Evolutionary conservation across 148 eudicot species (phyloP), one percentile per base, ranked within the genome.

Genomic region (Suaeda aralocaspica): DNA sequence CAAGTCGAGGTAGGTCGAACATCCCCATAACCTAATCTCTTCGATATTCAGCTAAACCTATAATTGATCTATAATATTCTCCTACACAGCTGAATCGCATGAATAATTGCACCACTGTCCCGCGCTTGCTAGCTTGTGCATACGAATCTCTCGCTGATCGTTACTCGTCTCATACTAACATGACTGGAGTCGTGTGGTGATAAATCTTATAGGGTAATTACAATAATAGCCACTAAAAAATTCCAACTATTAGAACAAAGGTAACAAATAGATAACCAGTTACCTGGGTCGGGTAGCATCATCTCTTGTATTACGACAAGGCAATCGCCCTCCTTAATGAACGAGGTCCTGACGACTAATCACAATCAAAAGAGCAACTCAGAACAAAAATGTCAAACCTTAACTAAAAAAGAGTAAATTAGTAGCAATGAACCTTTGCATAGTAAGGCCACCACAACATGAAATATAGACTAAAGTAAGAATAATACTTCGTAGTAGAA

Each of bases 271-370:
- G 69, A n/a, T 12, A 58, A 28, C 16, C 18, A 15, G 25, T 78
- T 67, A 91, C 97, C 90, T 91, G n/a, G 77, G 92, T 85, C 31
- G 84, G 62, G 69, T 91, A 91, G 92, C 81, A 75, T 87, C 81
- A 68, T 91, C 95, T 6, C 63, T 68, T 26, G 97, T 89, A 77
- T 80, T 87, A 91, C 56, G 59, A 89, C 77, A 55, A 91, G 56
- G 69, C 75, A 79, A 72, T 91, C 88, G 63, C 95, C 97, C 16
- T 80, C 48, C 53, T 82, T 64, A 48, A 91, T 79, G 82, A 87
- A 73, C 89, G 80, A 4, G 97, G 92, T 33, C 97, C 97, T 91
- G 76, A 45, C n/a, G n/a, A n/a, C n/a, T n/a, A 66, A 63, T 60
- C 16, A 66, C 26, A 41, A 39, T 25, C 18, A 34, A 57, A 51